These are phyloP conservation scores for Colletotrichum karsti DNA, from an alignment of 2,329 filamentous ascomycete species.

Conservation along the genomic window DNA sequence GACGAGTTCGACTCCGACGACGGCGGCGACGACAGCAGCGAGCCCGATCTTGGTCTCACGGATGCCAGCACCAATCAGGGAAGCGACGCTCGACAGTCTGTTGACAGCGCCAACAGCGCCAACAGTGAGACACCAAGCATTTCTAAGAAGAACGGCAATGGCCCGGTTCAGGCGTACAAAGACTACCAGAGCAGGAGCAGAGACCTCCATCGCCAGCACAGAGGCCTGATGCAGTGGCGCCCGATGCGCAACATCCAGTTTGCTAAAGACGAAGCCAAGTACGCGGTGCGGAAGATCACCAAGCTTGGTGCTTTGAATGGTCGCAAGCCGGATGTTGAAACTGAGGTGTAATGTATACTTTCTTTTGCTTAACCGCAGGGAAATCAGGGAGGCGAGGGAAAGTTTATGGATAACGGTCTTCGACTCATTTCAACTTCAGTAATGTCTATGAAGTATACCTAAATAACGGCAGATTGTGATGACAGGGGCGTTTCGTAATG, in stretches of 20 bases:
- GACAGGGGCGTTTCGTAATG: background rate
- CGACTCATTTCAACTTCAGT: background rate
- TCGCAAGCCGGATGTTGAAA: slow-evolving; percentile 88
- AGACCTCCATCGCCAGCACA: slow-evolving; percentile 83
- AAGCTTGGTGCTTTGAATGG: slow-evolving; percentile 82
- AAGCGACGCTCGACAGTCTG: slow-evolving; percentile 41
- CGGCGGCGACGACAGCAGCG: slow-evolving; percentile 41
- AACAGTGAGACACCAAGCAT: slow-evolving; percentile 35
- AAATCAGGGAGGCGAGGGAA: background rate
- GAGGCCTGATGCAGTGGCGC: slow-evolving; percentile 95
- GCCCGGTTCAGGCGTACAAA: slow-evolving; percentile 66
- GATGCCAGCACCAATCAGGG: slow-evolving; percentile 54
- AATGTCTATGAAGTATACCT: slow-evolving; percentile 10
- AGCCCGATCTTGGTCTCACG: slow-evolving; percentile 62
- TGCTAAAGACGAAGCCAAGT: slow-evolving; percentile 86
- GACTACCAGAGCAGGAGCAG: slow-evolving; percentile 74
- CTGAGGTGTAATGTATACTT: slow-evolving; percentile 61
- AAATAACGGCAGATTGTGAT: background rate
- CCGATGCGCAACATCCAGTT: slow-evolving; percentile 88
- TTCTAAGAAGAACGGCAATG: slow-evolving; percentile 54
- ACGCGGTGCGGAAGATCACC: slow-evolving; percentile 78
- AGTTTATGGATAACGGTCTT: background rate
- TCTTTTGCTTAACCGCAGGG: background rate
- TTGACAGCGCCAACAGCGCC: slow-evolving; percentile 49
- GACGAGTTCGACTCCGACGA: slow-evolving; percentile 51